Base-by-base conservation (phyloP, 139 green algal species). In the Nannochloris sp. region DNA sequence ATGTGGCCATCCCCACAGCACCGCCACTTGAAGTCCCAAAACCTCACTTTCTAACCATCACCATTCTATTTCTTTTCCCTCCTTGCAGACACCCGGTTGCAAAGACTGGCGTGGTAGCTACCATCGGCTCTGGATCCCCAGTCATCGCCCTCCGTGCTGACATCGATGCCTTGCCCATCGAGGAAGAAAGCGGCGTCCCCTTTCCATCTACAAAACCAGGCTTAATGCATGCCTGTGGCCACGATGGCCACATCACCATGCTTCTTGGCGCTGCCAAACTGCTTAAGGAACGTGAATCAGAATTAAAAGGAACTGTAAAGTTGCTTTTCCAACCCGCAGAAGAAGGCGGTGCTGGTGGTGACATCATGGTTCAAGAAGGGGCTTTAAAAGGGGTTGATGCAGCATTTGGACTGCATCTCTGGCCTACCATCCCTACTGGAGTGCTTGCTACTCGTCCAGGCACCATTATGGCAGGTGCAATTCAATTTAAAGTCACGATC, bases 301-400 rank as follows among this genome's bases (percentile, higher is more conserved):
- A 74, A 15, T 47, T 83, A 33, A 44, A 73, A 45, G 89, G 89
- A 55, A 88, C 59, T 1, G 86, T 97, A 33, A 69, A 78, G 39
- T 80, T 97, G 10, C 30, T 97, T 9, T 98, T 96, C 81, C 92
- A 97, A 72, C 91, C 91, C 4, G 91, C 90, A 12, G 92, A 97
- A 75, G 92, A 97, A 75, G 85, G 83, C 8, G 68, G 74, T 2
- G 89, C 82, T 14, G 92, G 91, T 9, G 91, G 70, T 1, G 58
- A 81, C 15, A 23, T 47, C 5, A 86, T 96, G 74, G 73, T 92
- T 1, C 32, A 81, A 19, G 77, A 84, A 46, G 77, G 82, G 5
- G 76, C 61, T 0, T 14, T 87, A 25, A 46, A 85, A 23, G 82
- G 64, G 30, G 77, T 82, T 33, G 44, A 60, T 2, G 80, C 76